Conservation (phyloP, 2,329 filamentous ascomycete genomes). For the Emergomyces pasteurianus region DNA sequence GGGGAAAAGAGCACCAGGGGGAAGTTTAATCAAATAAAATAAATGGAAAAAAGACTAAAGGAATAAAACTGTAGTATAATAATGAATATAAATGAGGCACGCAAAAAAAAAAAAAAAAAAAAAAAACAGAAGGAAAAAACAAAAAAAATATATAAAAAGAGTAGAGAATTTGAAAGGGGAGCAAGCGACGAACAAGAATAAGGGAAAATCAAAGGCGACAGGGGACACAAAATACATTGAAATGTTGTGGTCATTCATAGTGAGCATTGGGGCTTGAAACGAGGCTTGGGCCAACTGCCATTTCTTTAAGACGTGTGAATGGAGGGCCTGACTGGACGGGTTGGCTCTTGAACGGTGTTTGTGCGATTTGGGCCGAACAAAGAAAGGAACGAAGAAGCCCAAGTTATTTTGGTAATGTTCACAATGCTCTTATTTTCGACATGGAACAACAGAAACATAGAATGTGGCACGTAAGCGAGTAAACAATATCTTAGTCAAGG, state of each 20-base stretch:
- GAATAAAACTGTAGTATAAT: not conserved
- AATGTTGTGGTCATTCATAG: not conserved
- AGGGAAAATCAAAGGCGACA: not conserved
- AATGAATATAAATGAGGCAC: not conserved
- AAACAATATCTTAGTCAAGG: not conserved
- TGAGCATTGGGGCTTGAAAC: not conserved
- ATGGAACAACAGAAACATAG: not conserved
- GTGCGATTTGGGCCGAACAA: not conserved
- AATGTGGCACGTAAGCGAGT: not conserved
- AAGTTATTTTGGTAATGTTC: not conserved
- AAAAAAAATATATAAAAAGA: not conserved
- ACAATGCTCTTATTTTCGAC: constrained; percentile 2
- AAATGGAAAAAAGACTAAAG: not conserved
- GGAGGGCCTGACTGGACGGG: not conserved
- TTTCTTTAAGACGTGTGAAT: not conserved
- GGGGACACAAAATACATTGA: not conserved
- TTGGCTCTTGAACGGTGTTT: not conserved
- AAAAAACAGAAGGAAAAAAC: no score
- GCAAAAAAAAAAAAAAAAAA: no score
- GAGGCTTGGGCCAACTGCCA: not conserved
- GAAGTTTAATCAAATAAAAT: not conserved
- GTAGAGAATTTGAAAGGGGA: not conserved
- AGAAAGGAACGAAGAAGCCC: not conserved
- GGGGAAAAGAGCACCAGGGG: not conserved
- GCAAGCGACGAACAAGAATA: not conserved